phyloP scores from a whole-genome alignment of 176 grass and related monocot genomes.

The Oryza meyeriana region DNA sequence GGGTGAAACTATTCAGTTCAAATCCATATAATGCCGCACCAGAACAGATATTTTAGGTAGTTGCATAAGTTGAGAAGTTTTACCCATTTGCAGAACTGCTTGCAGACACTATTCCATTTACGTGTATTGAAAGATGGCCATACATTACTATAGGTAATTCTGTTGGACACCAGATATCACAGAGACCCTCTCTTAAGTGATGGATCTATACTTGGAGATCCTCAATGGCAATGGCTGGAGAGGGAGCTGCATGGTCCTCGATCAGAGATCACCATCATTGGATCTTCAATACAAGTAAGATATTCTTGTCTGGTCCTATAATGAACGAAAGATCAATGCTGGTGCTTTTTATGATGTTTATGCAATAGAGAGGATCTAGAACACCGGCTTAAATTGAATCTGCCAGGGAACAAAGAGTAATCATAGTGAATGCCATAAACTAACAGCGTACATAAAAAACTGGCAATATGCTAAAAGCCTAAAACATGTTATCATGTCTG shows the following conservation, averaged over 20 bases:
- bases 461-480: background rate
- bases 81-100: background rate
- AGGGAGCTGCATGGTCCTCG: slow-evolving; percentile 69
- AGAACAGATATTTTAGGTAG: background rate
- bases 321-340: background rate
- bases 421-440: background rate
- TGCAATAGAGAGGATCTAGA: background rate
- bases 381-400: slow-evolving; percentile 1
- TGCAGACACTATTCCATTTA: slow-evolving; percentile 6
- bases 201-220: slow-evolving; percentile 86
- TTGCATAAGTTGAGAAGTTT: background rate
- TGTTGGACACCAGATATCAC: slow-evolving; percentile 97
- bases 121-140: slow-evolving; percentile 3
- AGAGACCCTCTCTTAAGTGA: slow-evolving; percentile 76
- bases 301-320: slow-evolving; percentile 11
- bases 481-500: background rate
- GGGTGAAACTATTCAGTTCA: background rate
- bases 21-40: background rate
- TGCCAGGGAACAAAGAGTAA: background rate
- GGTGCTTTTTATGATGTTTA: background rate
- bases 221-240: slow-evolving; percentile 92
- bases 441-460: background rate
- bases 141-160: slow-evolving; percentile 58
- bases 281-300: slow-evolving; percentile 87
- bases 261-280: slow-evolving; percentile 87